Evolutionary conservation across 1,284 basidiomycete genomes (phyloP), one percentile per base, ranked within the genome.

Genomic region (Entoloma clypeatum): DNA sequence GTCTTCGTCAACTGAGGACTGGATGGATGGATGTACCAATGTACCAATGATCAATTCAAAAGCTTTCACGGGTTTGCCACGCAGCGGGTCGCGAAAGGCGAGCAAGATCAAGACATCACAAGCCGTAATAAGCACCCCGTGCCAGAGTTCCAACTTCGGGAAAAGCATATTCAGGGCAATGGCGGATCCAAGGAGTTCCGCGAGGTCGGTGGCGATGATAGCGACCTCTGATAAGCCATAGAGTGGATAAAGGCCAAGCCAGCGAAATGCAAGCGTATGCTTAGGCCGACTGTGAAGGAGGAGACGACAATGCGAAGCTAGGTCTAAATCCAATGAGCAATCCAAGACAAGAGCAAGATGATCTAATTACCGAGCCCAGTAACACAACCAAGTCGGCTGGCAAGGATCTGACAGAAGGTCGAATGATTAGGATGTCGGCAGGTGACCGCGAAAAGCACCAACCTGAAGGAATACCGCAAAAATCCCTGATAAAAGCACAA

Each of bases 1-100:
- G 13, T 7, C 8, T 19, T 35, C 8, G 22, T 39, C 13, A 36
- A 38, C 11, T 34, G 19, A 23, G 22, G 11, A 18, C 14, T 8
- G 31, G 13, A 6, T 9, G 23, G 19, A 13, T 39, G 11, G 25
- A 50, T 63, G 36, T 51, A 86, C 81, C 56, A 95, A 71, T 31
- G 80, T 72, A 41, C 85, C 78, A 43, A 90, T 82, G 57, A 93
- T 82, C 50, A 81, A 77, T 61, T 98, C 93, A 54, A 97, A 91
- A 44, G 79, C 56, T 51, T 78, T 69, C 31, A 81, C 78, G 16
- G 81, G 81, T 28, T 67, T 67, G 24, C 72, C 71, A 19, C 74
- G 68, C 21, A 81, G 59, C 9, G 79, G 79, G 53, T 85, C 79
- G 4, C 75, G 69, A 46, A 86, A 62, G 2, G 73, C 73, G 34